Evolutionary conservation across 2,329 filamentous ascomycete species (phyloP), one percentile per base, ranked within the genome.

Genomic region (Epichloe uncinata): DNA sequence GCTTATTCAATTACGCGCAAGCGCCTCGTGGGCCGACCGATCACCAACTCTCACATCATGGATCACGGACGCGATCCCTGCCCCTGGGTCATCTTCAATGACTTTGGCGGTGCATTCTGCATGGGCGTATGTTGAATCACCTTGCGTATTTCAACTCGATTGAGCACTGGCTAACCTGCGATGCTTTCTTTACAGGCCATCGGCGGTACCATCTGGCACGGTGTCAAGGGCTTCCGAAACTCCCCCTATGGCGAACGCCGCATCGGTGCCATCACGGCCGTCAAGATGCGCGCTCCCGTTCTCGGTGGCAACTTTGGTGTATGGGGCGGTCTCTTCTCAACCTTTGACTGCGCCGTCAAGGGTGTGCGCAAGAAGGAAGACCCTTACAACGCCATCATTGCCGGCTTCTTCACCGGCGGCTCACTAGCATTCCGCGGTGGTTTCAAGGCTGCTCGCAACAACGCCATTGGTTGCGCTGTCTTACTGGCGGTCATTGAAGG

Each of bases 61-160:
- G 91, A 98, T 81, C 93, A 97, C 77, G 85, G 87, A 56, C 81
- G 93, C 73, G 93, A 97, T 71, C 93, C 93, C 55, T 97, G 93
- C 72, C 93, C 93, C 50, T 97, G 85, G 84, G 90, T 97, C 63
- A 86, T 93, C 57, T 78, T 97, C 58, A 95, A 90, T 71, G 93
- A 98, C 73, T 97, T 97, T 66, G 93, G 93, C 55, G 93, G 93
- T 71, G 93, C 91, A 51, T 96, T 97, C 63, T 84, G 80, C 65
- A 97, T 96, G 91, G 91, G 91, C 61, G 88, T 93, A 85, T 57
- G 86, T 60, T 47, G 30, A 30, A 11, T 30, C 8, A 9, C 9
- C 30, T 30, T 30, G 30, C 8, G 1, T 30, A 20, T 38, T 8
- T 8, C 30, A 50, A 22, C 16, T 15, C 16, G 42, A 26, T 33